These are phyloP conservation scores for Oryza australiensis DNA, from an alignment of 176 grass and related monocot species.

Conservation along the genomic window DNA sequence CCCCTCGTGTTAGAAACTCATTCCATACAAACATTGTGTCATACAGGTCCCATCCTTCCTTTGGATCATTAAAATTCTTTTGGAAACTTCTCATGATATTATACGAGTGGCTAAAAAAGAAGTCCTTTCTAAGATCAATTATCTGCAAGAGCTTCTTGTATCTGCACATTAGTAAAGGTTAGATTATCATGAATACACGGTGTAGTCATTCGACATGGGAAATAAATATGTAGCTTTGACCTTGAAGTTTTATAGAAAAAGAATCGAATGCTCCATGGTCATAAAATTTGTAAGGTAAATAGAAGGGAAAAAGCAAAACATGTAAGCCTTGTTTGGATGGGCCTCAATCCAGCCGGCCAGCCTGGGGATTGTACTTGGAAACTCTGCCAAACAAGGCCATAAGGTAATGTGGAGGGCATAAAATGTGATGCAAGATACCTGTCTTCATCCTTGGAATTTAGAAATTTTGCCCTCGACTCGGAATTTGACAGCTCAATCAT, in stretches of 20 bases:
- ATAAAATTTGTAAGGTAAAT: neutral
- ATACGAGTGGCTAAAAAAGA: slow-evolving; percentile 95
- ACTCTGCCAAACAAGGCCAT: neutral
- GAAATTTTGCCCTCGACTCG: slow-evolving; percentile 24
- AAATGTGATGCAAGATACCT: slow-evolving; percentile 32
- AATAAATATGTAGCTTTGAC: slow-evolving; percentile 2
- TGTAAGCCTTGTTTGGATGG: neutral
- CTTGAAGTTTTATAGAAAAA: slow-evolving; percentile 4
- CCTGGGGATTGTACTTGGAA: neutral
- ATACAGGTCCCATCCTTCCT: slow-evolving; percentile 61
- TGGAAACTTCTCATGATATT: slow-evolving; percentile 91
- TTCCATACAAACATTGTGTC: slow-evolving; percentile 99
- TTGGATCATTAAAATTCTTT: slow-evolving; percentile 71
- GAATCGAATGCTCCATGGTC: neutral
- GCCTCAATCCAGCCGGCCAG: neutral
- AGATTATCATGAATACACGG: slow-evolving; percentile 23
- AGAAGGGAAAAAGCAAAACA: neutral
- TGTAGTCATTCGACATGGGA: neutral
- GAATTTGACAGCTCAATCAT: slow-evolving; percentile 65
- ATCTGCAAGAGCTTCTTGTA: slow-evolving; percentile 91
- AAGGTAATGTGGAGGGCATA: slow-evolving; percentile 5
- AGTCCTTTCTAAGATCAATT: slow-evolving; percentile 95
- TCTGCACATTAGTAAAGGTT: slow-evolving; percentile 43
- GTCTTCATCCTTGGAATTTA: slow-evolving; percentile 53
- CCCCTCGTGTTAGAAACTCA: slow-evolving; percentile 71